Evolutionary conservation across 352 stramenopile species (phyloP).

Genomic region (Globisporangium spiculum): DNA sequence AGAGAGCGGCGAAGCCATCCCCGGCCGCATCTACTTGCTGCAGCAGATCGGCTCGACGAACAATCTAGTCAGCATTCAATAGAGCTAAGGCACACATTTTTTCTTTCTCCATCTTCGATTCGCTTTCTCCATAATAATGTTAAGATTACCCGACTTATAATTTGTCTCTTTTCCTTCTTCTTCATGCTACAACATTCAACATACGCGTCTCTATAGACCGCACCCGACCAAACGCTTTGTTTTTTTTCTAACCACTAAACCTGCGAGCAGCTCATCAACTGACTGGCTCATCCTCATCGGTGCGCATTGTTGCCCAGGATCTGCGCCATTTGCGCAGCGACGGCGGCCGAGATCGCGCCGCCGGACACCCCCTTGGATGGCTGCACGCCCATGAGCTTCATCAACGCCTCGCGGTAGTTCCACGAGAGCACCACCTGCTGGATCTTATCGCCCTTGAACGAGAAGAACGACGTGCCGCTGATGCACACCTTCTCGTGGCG

Average conservation of each 20-base stretch:
- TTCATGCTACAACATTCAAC: neutral
- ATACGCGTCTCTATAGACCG: neutral
- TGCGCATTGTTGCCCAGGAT: slow-evolving; percentile 12
- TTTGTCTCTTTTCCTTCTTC: neutral
- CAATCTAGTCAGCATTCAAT: neutral
- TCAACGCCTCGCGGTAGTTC: slow-evolving; percentile 71
- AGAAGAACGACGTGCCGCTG: slow-evolving; percentile 71
- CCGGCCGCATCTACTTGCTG: slow-evolving; percentile 61
- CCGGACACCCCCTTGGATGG: slow-evolving; percentile 24
- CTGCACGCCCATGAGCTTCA: slow-evolving; percentile 67
- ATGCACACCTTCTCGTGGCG: slow-evolving; percentile 80
- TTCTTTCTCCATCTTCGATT: neutral
- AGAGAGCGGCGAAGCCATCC: slow-evolving; percentile 69
- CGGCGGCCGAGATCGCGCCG: slow-evolving; percentile 12
- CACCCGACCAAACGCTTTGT: neutral
- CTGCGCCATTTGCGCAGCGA: slow-evolving; percentile 8
- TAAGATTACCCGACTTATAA: slow-evolving; percentile 9
- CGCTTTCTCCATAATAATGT: slow-evolving; percentile 7
- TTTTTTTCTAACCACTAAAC: neutral
- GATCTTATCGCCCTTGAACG: slow-evolving; percentile 78
- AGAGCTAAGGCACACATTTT: neutral
- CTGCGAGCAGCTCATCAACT: neutral
- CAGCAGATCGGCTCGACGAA: slow-evolving; percentile 12
- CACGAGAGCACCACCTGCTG: slow-evolving; percentile 66
- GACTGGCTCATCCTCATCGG: slow-evolving; percentile 12